phyloP scores from a whole-genome alignment of 345 rosid species.

The Salix suchowensis region DNA sequence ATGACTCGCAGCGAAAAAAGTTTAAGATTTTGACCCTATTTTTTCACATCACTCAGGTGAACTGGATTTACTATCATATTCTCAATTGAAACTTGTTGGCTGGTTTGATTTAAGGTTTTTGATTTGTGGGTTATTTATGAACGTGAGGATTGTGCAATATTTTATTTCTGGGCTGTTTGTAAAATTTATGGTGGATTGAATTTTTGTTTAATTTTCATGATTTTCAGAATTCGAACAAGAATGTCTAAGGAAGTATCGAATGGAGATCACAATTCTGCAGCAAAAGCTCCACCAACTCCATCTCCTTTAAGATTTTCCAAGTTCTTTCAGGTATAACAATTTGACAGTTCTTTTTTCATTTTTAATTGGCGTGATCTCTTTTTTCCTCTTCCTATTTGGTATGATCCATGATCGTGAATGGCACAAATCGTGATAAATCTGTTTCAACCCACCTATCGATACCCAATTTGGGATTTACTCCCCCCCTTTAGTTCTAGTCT shows the following conservation, averaged over 20 bases:
- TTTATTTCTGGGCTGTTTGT: conserved; percentile 2
- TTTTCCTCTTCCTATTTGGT: not conserved
- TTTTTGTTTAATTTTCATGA: conserved; percentile 4
- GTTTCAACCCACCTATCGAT: not conserved
- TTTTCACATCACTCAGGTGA: not conserved
- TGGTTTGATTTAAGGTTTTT: not conserved
- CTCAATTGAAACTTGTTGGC: not conserved
- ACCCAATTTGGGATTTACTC: not conserved
- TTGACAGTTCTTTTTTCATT: not conserved
- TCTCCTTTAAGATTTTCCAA: conserved; percentile 72
- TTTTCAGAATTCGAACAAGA: conserved; percentile 14
- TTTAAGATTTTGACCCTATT: not conserved
- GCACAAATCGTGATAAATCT: not conserved
- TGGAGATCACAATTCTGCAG: conserved; percentile 38
- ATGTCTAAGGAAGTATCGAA: conserved; percentile 48
- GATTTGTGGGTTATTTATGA: not conserved
- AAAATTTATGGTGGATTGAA: conserved; percentile 6
- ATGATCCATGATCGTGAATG: not conserved
- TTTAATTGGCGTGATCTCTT: not conserved
- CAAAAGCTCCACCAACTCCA: conserved; percentile 61
- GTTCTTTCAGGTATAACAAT: conserved; percentile 52
- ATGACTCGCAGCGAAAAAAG: not conserved
- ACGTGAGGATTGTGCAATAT: not conserved
- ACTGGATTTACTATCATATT: not conserved
- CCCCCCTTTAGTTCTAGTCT: not conserved